A percentile compares a stretch with the other conserved stretches of the same genome.
phyloP scores from a whole-genome alignment of 257 asterid species.

The Gentiana macrophylla region DNA sequence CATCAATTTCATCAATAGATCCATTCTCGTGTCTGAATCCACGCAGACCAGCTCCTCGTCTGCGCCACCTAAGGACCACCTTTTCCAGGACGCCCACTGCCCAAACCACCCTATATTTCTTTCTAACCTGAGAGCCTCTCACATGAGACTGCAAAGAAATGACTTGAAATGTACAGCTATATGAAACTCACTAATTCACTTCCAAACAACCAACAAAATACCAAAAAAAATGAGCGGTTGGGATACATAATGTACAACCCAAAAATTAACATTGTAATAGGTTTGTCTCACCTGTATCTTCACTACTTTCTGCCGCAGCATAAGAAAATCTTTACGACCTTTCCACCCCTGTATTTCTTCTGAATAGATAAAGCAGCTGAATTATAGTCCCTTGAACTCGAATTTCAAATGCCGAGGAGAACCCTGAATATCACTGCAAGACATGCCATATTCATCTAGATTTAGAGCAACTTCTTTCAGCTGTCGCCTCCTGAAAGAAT shows the following conservation, averaged over 20 bases:
- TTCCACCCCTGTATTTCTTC: constrained; percentile 85
- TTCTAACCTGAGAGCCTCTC: constrained; percentile 88
- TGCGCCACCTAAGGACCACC: constrained; percentile 80
- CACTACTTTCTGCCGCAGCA: constrained; percentile 83
- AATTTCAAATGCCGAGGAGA: constrained; percentile 50
- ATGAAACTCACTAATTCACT: neutral
- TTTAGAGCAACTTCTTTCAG: constrained; percentile 27
- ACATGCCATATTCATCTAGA: constrained; percentile 42
- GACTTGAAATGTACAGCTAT: neutral
- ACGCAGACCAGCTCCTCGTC: constrained; percentile 76
- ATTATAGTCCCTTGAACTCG: constrained; percentile 45
- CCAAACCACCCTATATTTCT: constrained; percentile 72
- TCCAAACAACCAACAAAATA: neutral
- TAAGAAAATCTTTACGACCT: constrained; percentile 74
- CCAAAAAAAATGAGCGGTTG: too few relatives aligned
- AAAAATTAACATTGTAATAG: neutral
- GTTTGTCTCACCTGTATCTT: constrained; percentile 68
- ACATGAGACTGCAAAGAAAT: constrained; percentile 67
- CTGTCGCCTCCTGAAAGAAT: constrained; percentile 80
- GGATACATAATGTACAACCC: too few relatives aligned
- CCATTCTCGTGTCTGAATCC: constrained; percentile 61
- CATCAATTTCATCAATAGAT: constrained; percentile 42
- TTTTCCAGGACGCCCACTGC: constrained; percentile 90
- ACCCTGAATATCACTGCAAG: constrained; percentile 31
- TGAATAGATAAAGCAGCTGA: constrained; percentile 88